Percentiles rank a stretch among this genome's conserved stretches.
These are phyloP conservation scores for Nepenthes alata DNA, from an alignment of 179 eudicot species.

Conservation along the genomic window DNA sequence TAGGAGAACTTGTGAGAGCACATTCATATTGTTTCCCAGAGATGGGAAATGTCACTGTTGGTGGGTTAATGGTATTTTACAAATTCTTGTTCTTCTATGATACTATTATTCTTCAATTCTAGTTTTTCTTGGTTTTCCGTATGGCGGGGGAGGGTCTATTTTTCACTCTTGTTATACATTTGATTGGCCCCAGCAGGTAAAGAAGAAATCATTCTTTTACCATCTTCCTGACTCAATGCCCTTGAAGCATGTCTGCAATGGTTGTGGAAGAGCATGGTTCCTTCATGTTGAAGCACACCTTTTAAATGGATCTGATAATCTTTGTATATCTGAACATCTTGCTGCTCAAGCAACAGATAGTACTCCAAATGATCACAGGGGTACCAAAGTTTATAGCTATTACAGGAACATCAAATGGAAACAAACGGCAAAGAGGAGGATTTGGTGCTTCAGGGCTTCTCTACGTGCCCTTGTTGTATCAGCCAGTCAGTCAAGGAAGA, in stretches of 20 bases:
- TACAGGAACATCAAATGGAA: conserved; percentile 4
- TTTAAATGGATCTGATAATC: background rate
- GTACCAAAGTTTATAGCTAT: conserved; percentile 1
- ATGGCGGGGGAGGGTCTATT: too few relatives aligned
- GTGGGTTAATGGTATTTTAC: conserved; percentile 25
- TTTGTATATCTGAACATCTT: background rate
- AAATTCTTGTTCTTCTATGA: background rate
- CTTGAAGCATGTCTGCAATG: conserved; percentile 22
- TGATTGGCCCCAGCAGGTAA: conserved; percentile 19
- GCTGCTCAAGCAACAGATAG: conserved; percentile 1
- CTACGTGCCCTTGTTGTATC: background rate
- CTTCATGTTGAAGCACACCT: conserved; percentile 15
- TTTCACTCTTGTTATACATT: too few relatives aligned
- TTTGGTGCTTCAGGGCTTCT: background rate
- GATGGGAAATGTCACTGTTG: conserved; percentile 25
- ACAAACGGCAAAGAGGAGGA: conserved; percentile 7
- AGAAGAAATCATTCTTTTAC: conserved; percentile 20
- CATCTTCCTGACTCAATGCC: conserved; percentile 27
- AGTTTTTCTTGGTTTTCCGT: conserved; percentile 1
- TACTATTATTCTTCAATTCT: background rate
- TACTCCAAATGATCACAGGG: background rate
- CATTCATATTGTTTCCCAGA: conserved; percentile 32
- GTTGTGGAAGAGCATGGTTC: conserved; percentile 18
- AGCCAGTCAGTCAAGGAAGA: conserved; percentile 4
- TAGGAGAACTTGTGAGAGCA: conserved; percentile 27